A percentile compares a stretch with the other conserved stretches of the same genome.
These are phyloP conservation scores for Erodium moschatum DNA, from an alignment of 441 rosid genomes.

Conservation along the genomic window DNA sequence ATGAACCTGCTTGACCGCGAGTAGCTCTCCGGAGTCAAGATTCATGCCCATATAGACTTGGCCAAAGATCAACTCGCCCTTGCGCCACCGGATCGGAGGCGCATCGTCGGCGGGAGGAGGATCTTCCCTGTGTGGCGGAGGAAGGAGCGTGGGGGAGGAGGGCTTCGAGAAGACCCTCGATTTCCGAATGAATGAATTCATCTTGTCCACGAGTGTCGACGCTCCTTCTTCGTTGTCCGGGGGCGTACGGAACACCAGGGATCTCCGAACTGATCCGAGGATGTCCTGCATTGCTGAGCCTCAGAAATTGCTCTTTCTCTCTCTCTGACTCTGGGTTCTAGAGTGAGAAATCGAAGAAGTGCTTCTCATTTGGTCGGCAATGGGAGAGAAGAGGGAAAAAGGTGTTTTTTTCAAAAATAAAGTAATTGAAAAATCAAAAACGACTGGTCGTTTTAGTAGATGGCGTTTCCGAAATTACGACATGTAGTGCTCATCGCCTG, in stretches of 20 bases:
- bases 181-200: slow-evolving; percentile 70
- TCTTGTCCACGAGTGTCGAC: slow-evolving; percentile 65
- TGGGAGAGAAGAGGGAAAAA: too few relatives aligned
- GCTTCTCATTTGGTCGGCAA: background rate
- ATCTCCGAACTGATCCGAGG: slow-evolving; percentile 91
- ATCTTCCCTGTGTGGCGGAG: slow-evolving; percentile 30
- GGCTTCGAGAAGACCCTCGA: slow-evolving; percentile 61
- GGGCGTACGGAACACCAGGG: slow-evolving; percentile 53
- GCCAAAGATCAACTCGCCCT: slow-evolving; percentile 93
- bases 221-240: slow-evolving; percentile 34
- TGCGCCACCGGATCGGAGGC: slow-evolving; percentile 77
- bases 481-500: too few relatives aligned
- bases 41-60: slow-evolving; percentile 99
- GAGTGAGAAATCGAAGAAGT: background rate
- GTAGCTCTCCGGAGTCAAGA: slow-evolving; percentile 96
- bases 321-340: too few relatives aligned
- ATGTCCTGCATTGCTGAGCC: slow-evolving; percentile 52
- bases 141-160: slow-evolving; percentile 25
- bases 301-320: background rate
- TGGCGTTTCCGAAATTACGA: too few relatives aligned
- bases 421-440: too few relatives aligned
- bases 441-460: too few relatives aligned
- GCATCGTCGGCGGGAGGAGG: slow-evolving; percentile 21
- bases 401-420: too few relatives aligned
- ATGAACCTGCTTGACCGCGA: slow-evolving; percentile 84